phyloP scores from a whole-genome alignment of 1,284 basidiomycete species.

The Leccinum angustisporum region DNA sequence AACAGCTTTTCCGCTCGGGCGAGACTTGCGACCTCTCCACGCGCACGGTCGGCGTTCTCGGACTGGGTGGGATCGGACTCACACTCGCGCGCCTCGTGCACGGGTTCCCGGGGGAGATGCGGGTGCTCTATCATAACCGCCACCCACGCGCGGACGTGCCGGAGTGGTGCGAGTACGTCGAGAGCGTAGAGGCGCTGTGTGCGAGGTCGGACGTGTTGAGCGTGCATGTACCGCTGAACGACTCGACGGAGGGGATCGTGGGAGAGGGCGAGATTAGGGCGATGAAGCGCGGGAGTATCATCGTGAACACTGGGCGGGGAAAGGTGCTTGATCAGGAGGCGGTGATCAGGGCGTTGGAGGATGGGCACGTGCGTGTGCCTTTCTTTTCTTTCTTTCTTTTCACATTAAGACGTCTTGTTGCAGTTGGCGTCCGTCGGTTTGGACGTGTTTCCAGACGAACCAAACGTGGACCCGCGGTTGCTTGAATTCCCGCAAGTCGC shows the following conservation, averaged over 20 bases:
- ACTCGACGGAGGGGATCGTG: conserved; percentile 40
- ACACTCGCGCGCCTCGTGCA: conserved; percentile 66
- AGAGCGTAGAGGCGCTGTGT: conserved; percentile 71
- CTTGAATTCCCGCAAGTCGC: conserved; percentile 81
- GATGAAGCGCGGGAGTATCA: conserved; percentile 78
- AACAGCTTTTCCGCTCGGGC: conserved; percentile 33
- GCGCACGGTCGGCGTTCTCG: conserved; percentile 81
- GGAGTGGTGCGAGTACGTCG: conserved; percentile 76
- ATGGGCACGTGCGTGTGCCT: conserved; percentile 68
- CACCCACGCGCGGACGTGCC: conserved; percentile 52
- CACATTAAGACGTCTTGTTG: not conserved
- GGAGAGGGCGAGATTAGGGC: conserved; percentile 59
- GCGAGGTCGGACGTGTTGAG: conserved; percentile 77
- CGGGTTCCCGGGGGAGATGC: conserved; percentile 71
- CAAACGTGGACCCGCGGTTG: conserved; percentile 77
- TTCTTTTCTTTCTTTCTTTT: not conserved
- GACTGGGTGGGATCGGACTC: conserved; percentile 85
- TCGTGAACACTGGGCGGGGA: conserved; percentile 74
- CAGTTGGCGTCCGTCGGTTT: conserved; percentile 82
- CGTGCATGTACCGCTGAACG: conserved; percentile 66
- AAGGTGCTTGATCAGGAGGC: conserved; percentile 88
- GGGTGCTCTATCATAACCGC: conserved; percentile 82
- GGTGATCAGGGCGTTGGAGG: conserved; percentile 79
- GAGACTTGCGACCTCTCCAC: conserved; percentile 72
- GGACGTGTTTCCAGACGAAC: conserved; percentile 90